Evolutionary conservation across 345 rosid species (phyloP), one percentile per base, ranked within the genome.

Genomic region (Turnera subulata): DNA sequence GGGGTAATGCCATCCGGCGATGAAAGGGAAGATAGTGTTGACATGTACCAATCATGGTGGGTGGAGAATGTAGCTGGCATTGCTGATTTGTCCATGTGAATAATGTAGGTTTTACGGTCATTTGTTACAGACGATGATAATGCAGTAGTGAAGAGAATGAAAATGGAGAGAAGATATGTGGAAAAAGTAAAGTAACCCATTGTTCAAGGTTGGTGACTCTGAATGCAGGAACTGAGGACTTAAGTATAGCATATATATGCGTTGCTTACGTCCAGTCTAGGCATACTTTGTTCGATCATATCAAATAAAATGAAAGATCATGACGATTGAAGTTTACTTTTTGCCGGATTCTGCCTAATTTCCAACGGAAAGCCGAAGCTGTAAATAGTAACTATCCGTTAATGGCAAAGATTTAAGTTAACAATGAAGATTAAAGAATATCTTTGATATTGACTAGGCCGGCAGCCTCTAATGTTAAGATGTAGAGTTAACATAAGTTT

Each of bases 1-100:
- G 79, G 74, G 0, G 64, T 18, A 22, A 15, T 21, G 38, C 58
- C 78, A 5, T 66, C 70, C 0, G 68, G 23, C 7, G 77, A 70
- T 20, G 73, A 63, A 45, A 77, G 54, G 42, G 72, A 68, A 0
- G 80, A 74, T n/a, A 83, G 61, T 4, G 69, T 61, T 14, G 79
- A 81, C 33, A 9, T 53, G 76, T 78, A 71, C 84, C 82, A 79
- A 19, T 75, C 75, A 20, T 77, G 76, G 58, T 57, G 78, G 42
- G 50, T 4, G 18, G 68, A 61, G 75, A 73, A 78, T 1, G 45
- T 2, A 18, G 58, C 23, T 2, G 89, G 77, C 63, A 52, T 68
- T 56, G 73, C 76, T 15, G 68, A 74, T 48, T 64, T 64, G 58
- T 76, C 78, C 84, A 78, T 68, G 46, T 77, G 84, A 66, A 79